Evolutionary conservation across 2,329 filamentous ascomycete genomes (phyloP), one percentile per base, ranked within the genome.

Genomic region (Xylariaceae sp.): DNA sequence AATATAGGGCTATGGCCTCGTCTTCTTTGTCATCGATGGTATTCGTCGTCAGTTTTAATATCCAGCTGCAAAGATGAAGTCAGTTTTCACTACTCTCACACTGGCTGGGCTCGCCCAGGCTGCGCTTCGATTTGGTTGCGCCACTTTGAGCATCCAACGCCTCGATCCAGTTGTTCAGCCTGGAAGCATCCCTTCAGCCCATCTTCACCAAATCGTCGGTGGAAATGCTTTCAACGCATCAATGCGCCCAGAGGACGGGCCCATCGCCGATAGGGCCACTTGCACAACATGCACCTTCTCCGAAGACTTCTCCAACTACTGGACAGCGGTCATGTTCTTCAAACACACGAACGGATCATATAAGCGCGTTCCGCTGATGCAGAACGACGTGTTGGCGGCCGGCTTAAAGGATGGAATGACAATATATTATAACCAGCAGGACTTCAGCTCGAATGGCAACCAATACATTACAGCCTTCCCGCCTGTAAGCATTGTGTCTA

Each of bases 391-490:
- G 8, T 55, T 67, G 8, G 64, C 66, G 3, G 45, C 59, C 33
- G 62, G 61, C 9, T 60, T 67, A 36, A 67, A 68, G 26, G 66
- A 65, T 8, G 65, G 67, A 20, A 68, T 69, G 67, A 69, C 66
- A 9, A 58, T 69, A 21, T 69, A 69, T 48, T 69, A 68, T 43
- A 68, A 62, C 6, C 65, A 67, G 45, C 64, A 68, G 35, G 67
- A 67, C 56, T 67, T 68, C 53, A 62, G 42, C 37, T 63, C 55
- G 1, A 68, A 68, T 37, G 66, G 63, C 16, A 64, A 68, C 64
- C 56, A 66, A 37, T 74, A 75, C 62, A 75, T 77, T 24, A 77
- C 73, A 1, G 73, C 73, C 8, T 77, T 78, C 64, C 73, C 71
- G 52, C 70, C 73, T 11, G 71, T 73, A 51, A 61, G 70, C 61